Base-by-base conservation (phyloP, 495 filamentous ascomycete species). In the Paragyromitra xinjiangensis region DNA sequence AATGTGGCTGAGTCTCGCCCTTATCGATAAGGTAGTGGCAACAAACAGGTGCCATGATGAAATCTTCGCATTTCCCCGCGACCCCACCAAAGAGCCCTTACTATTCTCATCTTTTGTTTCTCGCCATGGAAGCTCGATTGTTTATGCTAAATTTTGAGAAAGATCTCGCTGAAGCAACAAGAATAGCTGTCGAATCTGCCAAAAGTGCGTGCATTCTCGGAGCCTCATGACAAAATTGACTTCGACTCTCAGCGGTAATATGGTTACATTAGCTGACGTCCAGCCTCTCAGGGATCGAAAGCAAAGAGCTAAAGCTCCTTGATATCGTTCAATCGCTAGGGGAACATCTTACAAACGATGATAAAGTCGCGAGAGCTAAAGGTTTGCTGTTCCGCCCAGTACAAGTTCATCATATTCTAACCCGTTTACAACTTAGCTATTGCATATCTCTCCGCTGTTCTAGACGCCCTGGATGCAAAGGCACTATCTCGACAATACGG, bases 331-430 rank as follows among this genome's bases (percentile, higher is more conserved):
- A 92, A 81, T 88, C 88, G 12, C 84, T 93, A 34, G 89, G 88
- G 11, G 89, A 91, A 83, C 92, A 92, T 66, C 86, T 93, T 72
- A 92, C 91, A 64, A 88, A 91, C 78, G 91, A 92, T 71, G 91
- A 93, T 82, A 85, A 85, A 53, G 86, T 87, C 37, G 81, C 90
- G 29, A 87, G 91, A 7, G 86, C 89, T 24, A 92, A 90, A 84
- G 75, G 80, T 82, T 51, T 34, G 39, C 8, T 45, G 37, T 12
- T 45, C 39, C 26, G 16, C 9, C 8, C 8, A 1, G 24, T 59
- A 24, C 8, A 26, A 24, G 16, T 8, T 26, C 19, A 8, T 24
- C 19, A 6, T 29, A n/a, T 45, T 59, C 69, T 71, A n/a, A 61
- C 37, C 9, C 3, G 16, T 22, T n/a, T 39, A 16, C 1, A 3